phyloP scores from a whole-genome alignment of 2,329 filamentous ascomycete species.

The Pseudogymnoascus sp. region DNA sequence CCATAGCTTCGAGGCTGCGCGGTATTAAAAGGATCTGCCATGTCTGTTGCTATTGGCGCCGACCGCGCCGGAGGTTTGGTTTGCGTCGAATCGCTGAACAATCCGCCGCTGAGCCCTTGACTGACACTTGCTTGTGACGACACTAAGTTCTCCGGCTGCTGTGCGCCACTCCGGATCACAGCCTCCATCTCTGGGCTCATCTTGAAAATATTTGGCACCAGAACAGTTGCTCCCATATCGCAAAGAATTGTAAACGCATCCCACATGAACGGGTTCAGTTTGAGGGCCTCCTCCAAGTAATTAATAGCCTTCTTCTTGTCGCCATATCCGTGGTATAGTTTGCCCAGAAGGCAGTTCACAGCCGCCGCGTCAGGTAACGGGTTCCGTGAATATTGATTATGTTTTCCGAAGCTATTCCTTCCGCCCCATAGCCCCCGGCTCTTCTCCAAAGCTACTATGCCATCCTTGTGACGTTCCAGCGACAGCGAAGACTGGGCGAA shows the following conservation, averaged over 20 bases:
- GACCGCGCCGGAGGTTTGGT: constrained; percentile 22
- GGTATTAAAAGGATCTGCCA: constrained; percentile 30
- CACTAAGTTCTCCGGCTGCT: not conserved
- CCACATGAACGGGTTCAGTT: constrained; percentile 94
- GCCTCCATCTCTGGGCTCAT: constrained; percentile 57
- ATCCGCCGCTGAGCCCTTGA: constrained; percentile 33
- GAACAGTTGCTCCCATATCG: constrained; percentile 76
- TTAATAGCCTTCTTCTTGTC: constrained; percentile 77
- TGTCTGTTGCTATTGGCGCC: constrained; percentile 23
- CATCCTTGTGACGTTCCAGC: constrained; percentile 72
- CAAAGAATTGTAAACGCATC: constrained; percentile 88
- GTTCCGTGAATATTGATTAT: constrained; percentile 68
- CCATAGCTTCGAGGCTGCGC: constrained; percentile 22
- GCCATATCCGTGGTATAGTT: constrained; percentile 76
- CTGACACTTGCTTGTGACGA: constrained; percentile 12
- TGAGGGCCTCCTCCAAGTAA: constrained; percentile 82
- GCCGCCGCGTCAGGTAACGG: constrained; percentile 77
- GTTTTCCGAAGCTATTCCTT: constrained; percentile 73
- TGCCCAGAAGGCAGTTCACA: constrained; percentile 76
- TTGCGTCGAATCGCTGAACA: constrained; percentile 22
- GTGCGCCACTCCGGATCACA: constrained; percentile 33
- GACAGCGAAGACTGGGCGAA: constrained; percentile 84
- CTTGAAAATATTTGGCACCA: constrained; percentile 81
- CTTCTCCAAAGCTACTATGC: constrained; percentile 77
- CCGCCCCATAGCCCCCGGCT: constrained; percentile 68